Evolutionary conservation across 2,329 filamentous ascomycete genomes (phyloP), one percentile per base, ranked within the genome.

Genomic region (Sporothrix mexicana): DNA sequence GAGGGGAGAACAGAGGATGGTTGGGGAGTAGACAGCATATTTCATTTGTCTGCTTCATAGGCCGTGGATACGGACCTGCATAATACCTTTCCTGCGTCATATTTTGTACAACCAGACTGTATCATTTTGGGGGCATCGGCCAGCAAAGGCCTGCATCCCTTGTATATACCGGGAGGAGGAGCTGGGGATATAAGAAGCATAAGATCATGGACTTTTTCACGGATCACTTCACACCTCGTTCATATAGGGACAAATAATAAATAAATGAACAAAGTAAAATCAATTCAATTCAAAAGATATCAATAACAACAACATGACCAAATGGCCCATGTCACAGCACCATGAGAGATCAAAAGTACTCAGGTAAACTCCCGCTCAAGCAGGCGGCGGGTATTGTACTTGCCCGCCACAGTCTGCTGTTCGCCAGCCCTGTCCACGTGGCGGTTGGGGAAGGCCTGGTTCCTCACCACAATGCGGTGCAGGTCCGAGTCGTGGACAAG

Each of bases 361-460:
- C 30, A 36, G 30, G 30, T 51, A 69, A 76, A 76, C 71, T 76
- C 75, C 13, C 62, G 71, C 25, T 74, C 43, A 15, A 76, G 55
- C 30, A 36, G 30, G 30, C 30, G 30, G 7, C 30, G 30, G 30
- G 30, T 36, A 5, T 36, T 36, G 30, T 36, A 36, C 3, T 36
- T 36, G 30, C 30, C 30, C 30, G 30, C 30, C 1, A 36, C 30
- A 7, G 36, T 41, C 20, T 4, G 9, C 9, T n/a, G 9, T 13
- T 30, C 12, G 47, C 30, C 41, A 66, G 12, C 8, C 43, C n/a
- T 36, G 30, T 36, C 30, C 30, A 36, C 30, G 1, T 36, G 30
- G 30, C 30, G 30, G 20, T 66, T 66, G 61, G 61, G 41, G 17
- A 25, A 36, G 15, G 64, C 64, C 64, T 45, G 64, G 23, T 49